Conservation (phyloP, 2,329 filamentous ascomycete genomes). For the Dactylella cylindrospora region DNA sequence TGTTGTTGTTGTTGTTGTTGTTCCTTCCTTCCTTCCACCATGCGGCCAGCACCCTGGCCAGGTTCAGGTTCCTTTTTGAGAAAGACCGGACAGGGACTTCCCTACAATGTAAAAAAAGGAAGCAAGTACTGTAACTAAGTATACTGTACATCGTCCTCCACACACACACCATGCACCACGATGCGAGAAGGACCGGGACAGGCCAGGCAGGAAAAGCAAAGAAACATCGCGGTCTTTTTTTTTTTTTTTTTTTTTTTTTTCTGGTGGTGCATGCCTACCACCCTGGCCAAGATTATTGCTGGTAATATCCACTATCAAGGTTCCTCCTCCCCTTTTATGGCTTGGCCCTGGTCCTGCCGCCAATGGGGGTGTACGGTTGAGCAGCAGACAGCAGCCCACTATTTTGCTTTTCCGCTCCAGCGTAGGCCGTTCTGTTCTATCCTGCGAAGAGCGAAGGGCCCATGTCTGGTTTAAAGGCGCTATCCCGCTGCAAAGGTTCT, state of each 20-base stretch:
- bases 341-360: conserved; percentile 41
- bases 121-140: too few relatives aligned
- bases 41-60: too few relatives aligned
- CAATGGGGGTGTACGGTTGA: conserved; percentile 28
- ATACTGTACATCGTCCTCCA: too few relatives aligned
- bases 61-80: conserved; percentile 40
- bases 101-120: conserved; percentile 18
- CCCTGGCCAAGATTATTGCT: conserved; percentile 38
- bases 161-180: too few relatives aligned
- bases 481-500: conserved; percentile 24
- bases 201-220: conserved; percentile 32
- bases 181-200: too few relatives aligned
- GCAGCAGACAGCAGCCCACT: conserved; percentile 29
- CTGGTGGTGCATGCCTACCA: conserved; percentile 20
- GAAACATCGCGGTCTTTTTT: conserved; percentile 38
- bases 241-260: too few relatives aligned
- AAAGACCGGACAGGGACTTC: conserved; percentile 32
- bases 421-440: too few relatives aligned
- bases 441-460: conserved; percentile 8
- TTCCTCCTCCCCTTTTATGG: conserved; percentile 43
- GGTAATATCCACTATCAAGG: conserved; percentile 44
- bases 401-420: conserved; percentile 36
- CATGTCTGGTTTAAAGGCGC: conserved; percentile 44
- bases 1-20: too few relatives aligned
- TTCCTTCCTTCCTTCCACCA: conserved; percentile 3